Base-by-base conservation (phyloP, 2,329 filamentous ascomycete species). In the Fusarium multiceps region DNA sequence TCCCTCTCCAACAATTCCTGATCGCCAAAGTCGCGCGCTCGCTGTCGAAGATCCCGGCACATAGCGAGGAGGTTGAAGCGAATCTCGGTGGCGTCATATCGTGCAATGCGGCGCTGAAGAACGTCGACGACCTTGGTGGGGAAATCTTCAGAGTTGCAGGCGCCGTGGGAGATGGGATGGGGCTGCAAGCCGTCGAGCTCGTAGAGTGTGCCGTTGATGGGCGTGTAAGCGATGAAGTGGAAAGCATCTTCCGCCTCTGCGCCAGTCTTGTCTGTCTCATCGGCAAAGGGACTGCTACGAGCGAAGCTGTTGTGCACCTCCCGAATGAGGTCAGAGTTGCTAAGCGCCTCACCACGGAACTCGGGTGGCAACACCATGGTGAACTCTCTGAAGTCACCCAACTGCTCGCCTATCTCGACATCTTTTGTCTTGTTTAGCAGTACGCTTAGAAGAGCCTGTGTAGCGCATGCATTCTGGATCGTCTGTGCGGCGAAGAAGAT, bases 381-480 rank as follows among this genome's bases (percentile, higher is more conserved):
- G 81, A 97, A 98, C 47, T 96, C 93, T 79, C 93, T 93, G 83
- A 97, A 97, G 65, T 93, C 90, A 66, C 83, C 82, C 70, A 97
- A 85, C 71, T 88, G 85, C 5, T 84, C 78, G 55, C 94, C 94
- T 68, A 97, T 89, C 34, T 94, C 87, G 51, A 97, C 86, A 45
- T 87, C 79, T 57, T 82, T 85, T 30, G 88, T 87, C 80, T 97
- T 92, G 83, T 99, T 99, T 72, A 99, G 85, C 32, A 98, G 87
- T 57, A 98, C 93, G 55, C 92, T 96, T 42, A 99, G 88, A 48
- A 99, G 88, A 6, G 96, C 96, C 80, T 99, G 96, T 18, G 96
- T 99, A 46, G 94, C 96, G 82, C 96, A 99, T 10, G 96, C 96
- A 81, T 99, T 99, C 81, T 98, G 95, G 79, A 99, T 99, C 6